These are phyloP conservation scores for Trichoderma brevicompactum DNA, from an alignment of 2,329 filamentous ascomycete genomes.

Conservation along the genomic window DNA sequence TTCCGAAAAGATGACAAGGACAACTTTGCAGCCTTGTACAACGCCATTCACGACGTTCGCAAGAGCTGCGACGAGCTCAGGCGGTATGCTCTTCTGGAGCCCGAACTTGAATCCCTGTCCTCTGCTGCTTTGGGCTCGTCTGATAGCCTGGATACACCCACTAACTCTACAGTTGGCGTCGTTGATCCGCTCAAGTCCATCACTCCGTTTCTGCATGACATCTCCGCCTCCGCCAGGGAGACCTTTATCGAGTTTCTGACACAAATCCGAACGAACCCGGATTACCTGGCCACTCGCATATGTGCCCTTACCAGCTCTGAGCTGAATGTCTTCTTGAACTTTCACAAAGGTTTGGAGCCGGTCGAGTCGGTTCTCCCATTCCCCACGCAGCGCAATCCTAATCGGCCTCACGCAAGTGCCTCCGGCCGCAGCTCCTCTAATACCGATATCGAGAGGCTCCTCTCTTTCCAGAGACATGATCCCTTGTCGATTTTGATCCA, in stretches of 20 bases:
- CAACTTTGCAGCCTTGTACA: constrained; percentile 73
- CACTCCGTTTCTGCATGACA: constrained; percentile 68
- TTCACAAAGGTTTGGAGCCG: constrained; percentile 77
- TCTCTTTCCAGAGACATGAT: constrained; percentile 88
- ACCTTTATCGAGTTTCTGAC: constrained; percentile 79
- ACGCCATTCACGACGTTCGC: constrained; percentile 78
- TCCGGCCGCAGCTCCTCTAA: constrained; percentile 54
- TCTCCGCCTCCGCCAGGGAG: constrained; percentile 75
- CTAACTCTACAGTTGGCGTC: constrained; percentile 47
- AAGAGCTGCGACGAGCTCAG: constrained; percentile 75
- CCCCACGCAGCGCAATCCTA: constrained; percentile 55
- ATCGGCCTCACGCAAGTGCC: constrained; percentile 51
- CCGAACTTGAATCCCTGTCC: constrained; percentile 66
- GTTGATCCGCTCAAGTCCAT: constrained; percentile 46
- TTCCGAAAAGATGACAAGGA: constrained; percentile 81
- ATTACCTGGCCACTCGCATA: constrained; percentile 84
- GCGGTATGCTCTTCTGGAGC: constrained; percentile 71
- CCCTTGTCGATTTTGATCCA: constrained; percentile 83
- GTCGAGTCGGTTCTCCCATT: constrained; percentile 82
- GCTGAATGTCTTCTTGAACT: constrained; percentile 75
- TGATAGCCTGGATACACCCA: constrained; percentile 55
- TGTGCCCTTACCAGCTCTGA: constrained; percentile 75
- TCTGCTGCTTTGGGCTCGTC: constrained; percentile 51
- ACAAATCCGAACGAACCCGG: constrained; percentile 81
- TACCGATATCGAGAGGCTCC: constrained; percentile 75